These are phyloP conservation scores for Tricholoma sp. DNA, from an alignment of 768 basidiomycete genomes.

Conservation along the genomic window DNA sequence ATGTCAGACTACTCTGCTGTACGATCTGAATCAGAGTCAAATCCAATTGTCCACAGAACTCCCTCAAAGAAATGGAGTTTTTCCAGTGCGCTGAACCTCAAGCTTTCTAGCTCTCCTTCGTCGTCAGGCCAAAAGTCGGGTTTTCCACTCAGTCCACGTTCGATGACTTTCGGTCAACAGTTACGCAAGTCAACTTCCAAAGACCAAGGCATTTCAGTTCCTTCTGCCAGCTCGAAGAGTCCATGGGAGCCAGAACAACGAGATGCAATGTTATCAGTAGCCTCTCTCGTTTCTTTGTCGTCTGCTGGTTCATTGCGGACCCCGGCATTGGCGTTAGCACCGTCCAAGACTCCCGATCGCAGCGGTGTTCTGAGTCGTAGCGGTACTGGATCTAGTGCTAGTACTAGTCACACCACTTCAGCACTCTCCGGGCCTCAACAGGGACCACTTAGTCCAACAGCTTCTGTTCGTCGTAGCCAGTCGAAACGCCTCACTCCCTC, in stretches of 20 bases:
- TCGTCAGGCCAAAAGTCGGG: slow-evolving; percentile 50
- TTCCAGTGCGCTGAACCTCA: slow-evolving; percentile 78
- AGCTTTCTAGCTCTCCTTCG: slow-evolving; percentile 62
- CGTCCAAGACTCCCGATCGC: slow-evolving; percentile 64
- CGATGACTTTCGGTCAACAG: slow-evolving; percentile 62
- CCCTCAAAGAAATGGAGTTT: slow-evolving; percentile 98
- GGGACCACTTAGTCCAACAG: slow-evolving; percentile 67
- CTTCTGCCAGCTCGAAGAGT: slow-evolving; percentile 34
- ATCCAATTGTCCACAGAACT: slow-evolving; percentile 55
- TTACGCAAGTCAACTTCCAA: slow-evolving; percentile 66
- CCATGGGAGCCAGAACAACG: slow-evolving; percentile 69
- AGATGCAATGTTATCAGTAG: slow-evolving; percentile 75
- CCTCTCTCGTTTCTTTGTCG: slow-evolving; percentile 69
- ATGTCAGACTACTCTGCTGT: slow-evolving; percentile 27
- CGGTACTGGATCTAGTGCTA: slow-evolving; percentile 73
- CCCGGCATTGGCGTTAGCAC: slow-evolving; percentile 36
- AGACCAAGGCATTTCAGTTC: slow-evolving; percentile 48
- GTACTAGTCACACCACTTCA: slow-evolving; percentile 57
- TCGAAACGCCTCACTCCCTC: slow-evolving; percentile 86
- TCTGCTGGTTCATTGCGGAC: slow-evolving; percentile 63
- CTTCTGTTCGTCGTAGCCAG: slow-evolving; percentile 62
- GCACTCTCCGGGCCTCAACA: slow-evolving; percentile 48
- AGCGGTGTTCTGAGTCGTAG: slow-evolving; percentile 53
- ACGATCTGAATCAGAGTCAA: slow-evolving; percentile 38
- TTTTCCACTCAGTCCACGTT: slow-evolving; percentile 63